Percentiles rank a stretch among this genome's conserved stretches.
Conservation (phyloP, 1,139 yeast species). For the Hansenula sp. region DNA sequence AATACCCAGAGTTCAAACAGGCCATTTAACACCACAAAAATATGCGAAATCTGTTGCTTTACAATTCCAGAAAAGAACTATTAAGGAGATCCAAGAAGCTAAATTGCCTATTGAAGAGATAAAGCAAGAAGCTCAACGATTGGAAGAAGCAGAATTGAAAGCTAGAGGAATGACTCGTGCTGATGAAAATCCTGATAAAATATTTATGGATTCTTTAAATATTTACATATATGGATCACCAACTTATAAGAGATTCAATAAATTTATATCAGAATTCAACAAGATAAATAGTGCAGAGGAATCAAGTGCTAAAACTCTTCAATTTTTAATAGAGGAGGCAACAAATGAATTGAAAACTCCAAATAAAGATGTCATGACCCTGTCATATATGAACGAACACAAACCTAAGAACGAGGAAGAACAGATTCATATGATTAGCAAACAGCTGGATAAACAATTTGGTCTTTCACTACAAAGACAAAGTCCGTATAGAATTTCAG, state of each 20-base stretch:
- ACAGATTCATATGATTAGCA: background rate
- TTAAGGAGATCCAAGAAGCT: too few species aligned
- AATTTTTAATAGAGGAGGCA: background rate
- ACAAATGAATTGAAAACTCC: background rate
- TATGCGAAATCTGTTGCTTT: too few species aligned
- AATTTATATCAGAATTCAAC: background rate
- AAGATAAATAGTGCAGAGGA: background rate
- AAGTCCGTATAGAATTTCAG: too few species aligned
- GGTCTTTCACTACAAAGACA: background rate
- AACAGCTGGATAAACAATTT: background rate
- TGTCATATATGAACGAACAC: background rate
- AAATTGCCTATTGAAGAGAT: too few species aligned
- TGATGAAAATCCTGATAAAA: background rate
- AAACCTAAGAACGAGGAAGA: background rate
- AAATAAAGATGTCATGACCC: background rate
- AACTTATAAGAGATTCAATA: background rate
- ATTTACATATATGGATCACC: background rate
- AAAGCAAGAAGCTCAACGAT: background rate
- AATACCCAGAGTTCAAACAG: too few species aligned
- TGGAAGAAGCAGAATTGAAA: background rate
- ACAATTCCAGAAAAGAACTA: too few species aligned
- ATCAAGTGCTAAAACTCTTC: background rate
- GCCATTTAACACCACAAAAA: too few species aligned
- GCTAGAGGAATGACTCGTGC: background rate
- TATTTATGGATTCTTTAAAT: background rate